Evolutionary conservation across 1,284 basidiomycete genomes (phyloP).

Genomic region (Puccinia sorghi): DNA sequence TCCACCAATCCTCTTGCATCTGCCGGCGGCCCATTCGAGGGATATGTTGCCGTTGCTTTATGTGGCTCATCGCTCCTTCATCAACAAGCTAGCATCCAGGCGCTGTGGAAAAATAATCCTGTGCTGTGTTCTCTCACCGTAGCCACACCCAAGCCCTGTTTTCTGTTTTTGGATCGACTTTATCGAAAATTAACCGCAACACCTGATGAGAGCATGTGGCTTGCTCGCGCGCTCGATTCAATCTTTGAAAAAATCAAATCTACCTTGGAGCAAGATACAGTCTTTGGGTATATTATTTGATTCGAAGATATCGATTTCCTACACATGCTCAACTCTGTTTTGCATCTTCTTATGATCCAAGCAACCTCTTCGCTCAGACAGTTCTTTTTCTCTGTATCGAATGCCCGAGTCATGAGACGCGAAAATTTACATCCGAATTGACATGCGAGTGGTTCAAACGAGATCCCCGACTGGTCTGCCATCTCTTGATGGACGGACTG

Average conservation of each 20-base stretch:
- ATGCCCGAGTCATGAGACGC: conserved; percentile 70
- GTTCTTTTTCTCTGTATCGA: conserved; percentile 70
- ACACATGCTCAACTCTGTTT: not conserved
- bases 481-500: conserved; percentile 21
- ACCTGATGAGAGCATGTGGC: conserved; percentile 72
- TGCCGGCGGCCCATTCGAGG: conserved; percentile 72
- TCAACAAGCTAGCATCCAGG: conserved; percentile 44
- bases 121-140: conserved; percentile 58
- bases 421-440: conserved; percentile 64
- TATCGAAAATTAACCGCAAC: conserved; percentile 69
- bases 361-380: conserved; percentile 63
- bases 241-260: conserved; percentile 63
- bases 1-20: conserved; percentile 65
- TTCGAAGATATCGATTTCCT: conserved; percentile 61
- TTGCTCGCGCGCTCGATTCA: conserved; percentile 69
- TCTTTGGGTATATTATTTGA: conserved; percentile 64
- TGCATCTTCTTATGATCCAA: conserved; percentile 6
- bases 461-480: conserved; percentile 60
- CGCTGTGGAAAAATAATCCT: conserved; percentile 55
- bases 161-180: conserved; percentile 81
- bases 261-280: conserved; percentile 65
- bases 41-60: conserved; percentile 73
- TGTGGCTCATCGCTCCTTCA: conserved; percentile 58
- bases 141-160: conserved; percentile 69
- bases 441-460: conserved; percentile 67